Evolutionary conservation across 106 monocot species (phyloP).

Genomic region (Dactylorhiza incarnata): DNA sequence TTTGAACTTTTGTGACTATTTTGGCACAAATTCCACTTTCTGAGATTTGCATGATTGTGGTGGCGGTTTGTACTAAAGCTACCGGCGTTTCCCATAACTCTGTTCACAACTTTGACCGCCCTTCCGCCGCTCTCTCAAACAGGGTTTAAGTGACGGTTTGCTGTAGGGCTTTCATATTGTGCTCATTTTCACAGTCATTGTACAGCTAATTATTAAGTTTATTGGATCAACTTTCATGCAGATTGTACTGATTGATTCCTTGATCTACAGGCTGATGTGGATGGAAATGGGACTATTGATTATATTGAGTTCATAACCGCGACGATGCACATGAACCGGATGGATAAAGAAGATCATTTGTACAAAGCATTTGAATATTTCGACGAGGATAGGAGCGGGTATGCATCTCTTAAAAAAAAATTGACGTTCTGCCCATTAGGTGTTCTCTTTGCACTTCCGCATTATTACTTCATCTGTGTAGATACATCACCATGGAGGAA

Average conservation of each 20-base stretch:
- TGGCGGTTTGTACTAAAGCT: no score
- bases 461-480: conserved; percentile 6
- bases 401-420: conserved; percentile 3
- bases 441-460: neutral
- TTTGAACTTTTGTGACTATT: no score
- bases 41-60: no score
- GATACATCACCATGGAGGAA: conserved; percentile 75
- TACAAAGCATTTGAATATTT: conserved; percentile 82
- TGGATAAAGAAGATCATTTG: conserved; percentile 72
- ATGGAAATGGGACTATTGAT: conserved; percentile 84
- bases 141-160: no score
- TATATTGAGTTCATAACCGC: conserved; percentile 80
- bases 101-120: no score
- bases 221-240: no score
- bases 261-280: conserved; percentile 68
- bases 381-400: conserved; percentile 79
- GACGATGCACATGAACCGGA: conserved; percentile 85
- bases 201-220: no score
- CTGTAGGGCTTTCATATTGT: no score
- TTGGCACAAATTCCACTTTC: no score
- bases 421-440: neutral
- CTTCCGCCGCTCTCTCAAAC: no score
- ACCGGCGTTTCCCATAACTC: no score
- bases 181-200: no score
- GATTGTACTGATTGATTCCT: neutral